A percentile compares a stretch with the other conserved stretches of the same genome.
Evolutionary conservation across 306 rosid genomes (phyloP).

Genomic region (Canavalia gladiata): DNA sequence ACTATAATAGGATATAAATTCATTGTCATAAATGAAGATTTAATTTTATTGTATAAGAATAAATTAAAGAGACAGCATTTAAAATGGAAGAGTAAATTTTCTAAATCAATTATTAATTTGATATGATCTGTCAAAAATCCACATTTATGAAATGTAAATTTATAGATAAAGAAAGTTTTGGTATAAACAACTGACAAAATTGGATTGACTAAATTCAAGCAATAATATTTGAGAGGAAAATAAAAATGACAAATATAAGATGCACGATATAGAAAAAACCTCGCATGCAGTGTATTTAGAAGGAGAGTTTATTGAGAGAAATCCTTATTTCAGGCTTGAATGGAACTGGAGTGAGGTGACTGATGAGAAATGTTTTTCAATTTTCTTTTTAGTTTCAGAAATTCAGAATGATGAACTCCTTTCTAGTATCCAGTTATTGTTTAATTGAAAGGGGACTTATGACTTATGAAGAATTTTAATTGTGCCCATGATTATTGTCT

Average conservation of each 20-base stretch:
- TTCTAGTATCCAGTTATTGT: constrained; percentile 19
- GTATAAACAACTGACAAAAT: background rate
- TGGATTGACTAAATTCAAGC: background rate
- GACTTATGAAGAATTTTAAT: constrained; percentile 14
- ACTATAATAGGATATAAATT: background rate
- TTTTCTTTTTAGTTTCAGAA: background rate
- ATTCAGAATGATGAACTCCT: constrained; percentile 3
- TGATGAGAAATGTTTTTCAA: background rate
- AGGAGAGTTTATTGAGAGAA: background rate
- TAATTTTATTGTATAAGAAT: background rate
- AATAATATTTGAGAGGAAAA: background rate
- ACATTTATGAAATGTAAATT: background rate
- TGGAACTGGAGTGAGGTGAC: constrained; percentile 16
- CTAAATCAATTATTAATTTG: background rate
- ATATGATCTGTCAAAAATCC: background rate
- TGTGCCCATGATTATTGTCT: constrained; percentile 13
- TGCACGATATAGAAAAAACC: background rate
- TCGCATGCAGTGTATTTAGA: background rate
- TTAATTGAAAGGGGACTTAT: constrained; percentile 5
- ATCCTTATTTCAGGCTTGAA: background rate
- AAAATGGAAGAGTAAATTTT: background rate
- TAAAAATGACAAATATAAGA: background rate
- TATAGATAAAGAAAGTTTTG: background rate
- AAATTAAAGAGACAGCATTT: background rate
- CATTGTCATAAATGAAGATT: background rate